A percentile compares a stretch with the other conserved stretches of the same genome.
These are phyloP conservation scores for Physaria fendleri DNA, from an alignment of 345 rosid species.

Conservation along the genomic window DNA sequence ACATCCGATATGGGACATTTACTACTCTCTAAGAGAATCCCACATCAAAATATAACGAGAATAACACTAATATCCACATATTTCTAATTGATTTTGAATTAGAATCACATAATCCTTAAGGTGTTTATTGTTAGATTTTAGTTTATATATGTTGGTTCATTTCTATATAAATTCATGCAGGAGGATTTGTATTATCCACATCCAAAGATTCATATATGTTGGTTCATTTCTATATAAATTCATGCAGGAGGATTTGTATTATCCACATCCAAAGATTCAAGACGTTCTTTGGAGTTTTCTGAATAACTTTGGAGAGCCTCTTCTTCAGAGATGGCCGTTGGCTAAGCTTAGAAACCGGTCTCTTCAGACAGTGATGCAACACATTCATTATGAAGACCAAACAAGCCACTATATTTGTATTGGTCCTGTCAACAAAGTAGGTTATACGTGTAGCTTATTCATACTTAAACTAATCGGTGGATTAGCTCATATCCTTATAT, in stretches of 20 bases:
- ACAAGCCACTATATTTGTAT: slow-evolving; percentile 38
- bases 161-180: neutral
- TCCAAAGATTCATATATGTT: slow-evolving; percentile 39
- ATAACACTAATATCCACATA: too few species aligned
- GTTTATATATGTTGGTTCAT: too few species aligned
- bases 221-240: neutral
- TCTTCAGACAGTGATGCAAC: slow-evolving; percentile 30
- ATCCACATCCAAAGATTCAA: slow-evolving; percentile 41
- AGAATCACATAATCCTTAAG: too few species aligned
- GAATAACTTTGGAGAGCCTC: slow-evolving; percentile 33
- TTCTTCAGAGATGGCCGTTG: slow-evolving; percentile 41
- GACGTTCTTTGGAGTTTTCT: slow-evolving; percentile 37
- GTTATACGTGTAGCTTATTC: neutral
- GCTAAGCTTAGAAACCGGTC: slow-evolving; percentile 33
- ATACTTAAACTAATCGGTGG: neutral
- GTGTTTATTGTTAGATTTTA: neutral
- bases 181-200: slow-evolving; percentile 44
- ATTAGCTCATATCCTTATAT: too few species aligned
- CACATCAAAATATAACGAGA: too few species aligned
- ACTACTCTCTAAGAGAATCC: too few species aligned
- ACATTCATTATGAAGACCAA: slow-evolving; percentile 42
- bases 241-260: slow-evolving; percentile 39
- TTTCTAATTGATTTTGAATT: too few species aligned
- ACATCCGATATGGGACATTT: too few species aligned
- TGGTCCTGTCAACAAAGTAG: slow-evolving; percentile 38